Percentiles rank a stretch among this genome's conserved stretches.
Evolutionary conservation across 768 basidiomycete genomes (phyloP).

Genomic region (Auricularia sp.): DNA sequence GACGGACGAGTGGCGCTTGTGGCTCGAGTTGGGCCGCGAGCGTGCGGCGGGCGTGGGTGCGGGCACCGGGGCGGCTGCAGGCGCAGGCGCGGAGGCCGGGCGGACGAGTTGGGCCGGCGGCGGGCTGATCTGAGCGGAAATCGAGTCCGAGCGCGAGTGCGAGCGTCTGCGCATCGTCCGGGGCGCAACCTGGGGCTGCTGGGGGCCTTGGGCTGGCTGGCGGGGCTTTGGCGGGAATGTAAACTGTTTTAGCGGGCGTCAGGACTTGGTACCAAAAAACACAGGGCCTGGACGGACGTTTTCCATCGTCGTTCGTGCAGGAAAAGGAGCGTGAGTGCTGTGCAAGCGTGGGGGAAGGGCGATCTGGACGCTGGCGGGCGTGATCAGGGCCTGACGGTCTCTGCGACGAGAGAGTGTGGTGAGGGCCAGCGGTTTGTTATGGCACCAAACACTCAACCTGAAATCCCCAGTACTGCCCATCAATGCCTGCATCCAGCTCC

Average conservation of each 20-base stretch:
- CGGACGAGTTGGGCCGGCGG: neutral
- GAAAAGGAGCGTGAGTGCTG: neutral
- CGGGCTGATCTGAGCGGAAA: constrained; percentile 20
- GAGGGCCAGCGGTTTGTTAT: too few species aligned
- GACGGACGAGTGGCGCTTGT: constrained; percentile 76
- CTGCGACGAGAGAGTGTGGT: too few species aligned
- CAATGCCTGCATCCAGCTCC: constrained; percentile 6
- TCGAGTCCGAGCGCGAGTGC: constrained; percentile 60
- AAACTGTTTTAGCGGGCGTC: constrained; percentile 58
- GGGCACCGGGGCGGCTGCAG: neutral
- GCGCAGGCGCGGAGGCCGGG: constrained; percentile 9
- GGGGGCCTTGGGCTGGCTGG: constrained; percentile 28
- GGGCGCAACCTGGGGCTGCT: constrained; percentile 27
- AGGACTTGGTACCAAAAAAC: neutral
- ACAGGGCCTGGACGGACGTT: neutral
- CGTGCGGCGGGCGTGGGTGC: constrained; percentile 33
- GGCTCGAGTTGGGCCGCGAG: constrained; percentile 52
- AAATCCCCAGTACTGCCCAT: neutral
- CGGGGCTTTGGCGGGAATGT: constrained; percentile 40
- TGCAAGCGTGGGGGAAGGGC: neutral
- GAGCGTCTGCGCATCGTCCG: constrained; percentile 49
- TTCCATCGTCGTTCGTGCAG: neutral
- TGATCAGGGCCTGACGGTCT: neutral
- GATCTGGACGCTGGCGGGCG: constrained; percentile 2
- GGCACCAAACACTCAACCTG: constrained; percentile 9